Base-by-base conservation (phyloP, 768 basidiomycete species). In the Amanita pallidorosea region DNA sequence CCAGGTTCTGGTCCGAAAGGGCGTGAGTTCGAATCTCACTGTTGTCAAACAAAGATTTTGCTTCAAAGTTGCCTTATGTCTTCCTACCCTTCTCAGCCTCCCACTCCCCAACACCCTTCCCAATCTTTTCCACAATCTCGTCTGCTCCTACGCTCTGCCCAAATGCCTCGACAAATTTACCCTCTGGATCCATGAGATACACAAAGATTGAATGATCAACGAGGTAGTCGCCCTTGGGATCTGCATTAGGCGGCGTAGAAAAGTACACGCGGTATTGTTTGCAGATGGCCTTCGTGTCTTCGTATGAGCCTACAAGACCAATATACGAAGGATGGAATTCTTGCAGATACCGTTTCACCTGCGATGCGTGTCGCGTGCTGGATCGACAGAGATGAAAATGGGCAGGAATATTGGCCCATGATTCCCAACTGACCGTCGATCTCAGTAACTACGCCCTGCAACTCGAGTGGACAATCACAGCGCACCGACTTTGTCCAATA, bases 261-360 rank as follows among this genome's bases (percentile, higher is more conserved):
- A 99, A 99, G 67, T 99, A 99, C 37, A 99, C 96, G 36, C 96
- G 86, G 66, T 95, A 99, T 23, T 87, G 82, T 65, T 92, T 95
- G 76, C 95, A 98, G 20, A 84, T 79, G 23, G 82, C 74, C 66
- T 98, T 98, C 56, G 85, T 84, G 15, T 80, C 74, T 15, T 79
- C 78, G 60, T 91, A 97, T 5, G 83, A 70, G 15, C 96, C 96
- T 2, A 84, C 85, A 45, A 98, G 76, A 9, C 95, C 96, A 37
- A 92, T 67, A 59, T 95, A 84, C 8, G 85, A 79, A 1, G 92
- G 84, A 64, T 98, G 94, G 66, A 99, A 98, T 61, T 99, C 96
- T 62, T 73, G 56, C 5, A 83, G 71, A 62, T 88, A 88, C 55
- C 70, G 72, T 35, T 71, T 70, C 56, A 89, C 77, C 41, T 80